phyloP scores from a whole-genome alignment of 495 filamentous ascomycete species.

The Jackrogersella minutella region DNA sequence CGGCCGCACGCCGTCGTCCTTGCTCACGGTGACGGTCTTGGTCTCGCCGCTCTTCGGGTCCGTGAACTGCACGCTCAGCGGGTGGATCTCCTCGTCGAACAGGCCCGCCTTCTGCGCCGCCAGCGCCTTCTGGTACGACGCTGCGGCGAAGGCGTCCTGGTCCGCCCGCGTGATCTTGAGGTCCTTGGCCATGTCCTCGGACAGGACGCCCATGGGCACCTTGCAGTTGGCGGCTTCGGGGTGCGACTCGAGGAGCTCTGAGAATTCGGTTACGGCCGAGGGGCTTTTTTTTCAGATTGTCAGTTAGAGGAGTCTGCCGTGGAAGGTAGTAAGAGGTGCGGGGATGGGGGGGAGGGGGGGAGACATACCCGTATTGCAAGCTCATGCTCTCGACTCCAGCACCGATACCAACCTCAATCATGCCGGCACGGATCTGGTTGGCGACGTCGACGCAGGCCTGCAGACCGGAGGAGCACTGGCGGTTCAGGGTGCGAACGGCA shows the following conservation, averaged over 20 bases:
- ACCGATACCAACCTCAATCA: constrained; percentile 95
- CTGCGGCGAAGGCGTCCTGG: constrained; percentile 91
- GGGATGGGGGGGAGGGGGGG: neutral
- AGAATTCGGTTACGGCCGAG: constrained; percentile 91
- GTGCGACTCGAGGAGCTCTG: constrained; percentile 85
- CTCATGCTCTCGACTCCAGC: constrained; percentile 99
- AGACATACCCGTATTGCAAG: constrained; percentile 80
- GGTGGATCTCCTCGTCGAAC: constrained; percentile 92
- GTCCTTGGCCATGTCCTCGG: constrained; percentile 94
- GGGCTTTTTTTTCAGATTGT: constrained; percentile 61
- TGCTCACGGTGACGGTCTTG: constrained; percentile 81
- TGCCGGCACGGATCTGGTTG: constrained; percentile 83
- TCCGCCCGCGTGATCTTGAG: constrained; percentile 70
- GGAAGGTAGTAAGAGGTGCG: no score
- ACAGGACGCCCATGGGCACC: constrained; percentile 95
- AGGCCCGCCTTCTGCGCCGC: constrained; percentile 86
- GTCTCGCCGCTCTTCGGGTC: constrained; percentile 92
- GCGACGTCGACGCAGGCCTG: constrained; percentile 93
- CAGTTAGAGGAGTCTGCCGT: constrained; percentile 11
- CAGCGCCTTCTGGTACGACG: constrained; percentile 87
- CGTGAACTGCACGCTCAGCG: constrained; percentile 80
- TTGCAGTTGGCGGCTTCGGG: constrained; percentile 92
- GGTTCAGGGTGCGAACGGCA: constrained; percentile 84
- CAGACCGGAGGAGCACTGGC: constrained; percentile 89
- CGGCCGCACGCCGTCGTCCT: constrained; percentile 85